phyloP scores from a whole-genome alignment of 2,329 filamentous ascomycete species.

The Paramyrothecium roridum region DNA sequence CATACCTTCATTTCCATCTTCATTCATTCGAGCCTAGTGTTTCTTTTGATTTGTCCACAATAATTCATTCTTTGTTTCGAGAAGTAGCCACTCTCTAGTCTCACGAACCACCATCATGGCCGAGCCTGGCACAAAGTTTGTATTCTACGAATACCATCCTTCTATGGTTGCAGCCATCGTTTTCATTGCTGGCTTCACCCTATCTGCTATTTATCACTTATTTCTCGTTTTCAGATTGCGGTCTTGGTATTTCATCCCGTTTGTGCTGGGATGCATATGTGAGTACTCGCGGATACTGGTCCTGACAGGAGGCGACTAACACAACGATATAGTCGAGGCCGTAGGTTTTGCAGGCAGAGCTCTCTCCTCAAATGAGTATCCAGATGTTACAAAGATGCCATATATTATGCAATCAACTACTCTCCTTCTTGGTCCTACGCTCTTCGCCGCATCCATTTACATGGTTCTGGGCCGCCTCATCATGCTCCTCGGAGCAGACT shows the following conservation, averaged over 20 bases:
- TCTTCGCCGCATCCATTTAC: constrained; percentile 44
- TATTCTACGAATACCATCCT: constrained; percentile 45
- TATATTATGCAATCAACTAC: constrained; percentile 39
- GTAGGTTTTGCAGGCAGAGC: constrained; percentile 46
- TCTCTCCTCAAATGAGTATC: constrained; percentile 37
- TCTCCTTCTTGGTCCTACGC: constrained; percentile 32
- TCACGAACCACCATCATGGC: background rate
- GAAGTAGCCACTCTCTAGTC: no score
- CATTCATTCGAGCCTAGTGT: no score
- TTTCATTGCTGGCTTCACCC: constrained; percentile 36
- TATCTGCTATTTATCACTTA: constrained; percentile 33
- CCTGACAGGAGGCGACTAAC: background rate
- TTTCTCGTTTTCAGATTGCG: constrained; percentile 34
- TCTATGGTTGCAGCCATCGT: constrained; percentile 38
- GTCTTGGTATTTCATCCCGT: constrained; percentile 52
- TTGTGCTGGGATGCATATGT: constrained; percentile 52
- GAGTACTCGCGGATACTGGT: constrained; percentile 10
- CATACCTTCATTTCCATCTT: no score
- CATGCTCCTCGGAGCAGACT: constrained; percentile 30
- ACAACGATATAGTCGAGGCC: constrained; percentile 16
- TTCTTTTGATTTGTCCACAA: no score
- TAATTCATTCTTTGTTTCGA: no score
- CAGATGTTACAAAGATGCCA: constrained; percentile 26
- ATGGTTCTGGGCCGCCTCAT: constrained; percentile 43
- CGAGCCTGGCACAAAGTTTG: background rate